phyloP scores from a whole-genome alignment of 306 rosid genomes.

The Rosa multiflora region DNA sequence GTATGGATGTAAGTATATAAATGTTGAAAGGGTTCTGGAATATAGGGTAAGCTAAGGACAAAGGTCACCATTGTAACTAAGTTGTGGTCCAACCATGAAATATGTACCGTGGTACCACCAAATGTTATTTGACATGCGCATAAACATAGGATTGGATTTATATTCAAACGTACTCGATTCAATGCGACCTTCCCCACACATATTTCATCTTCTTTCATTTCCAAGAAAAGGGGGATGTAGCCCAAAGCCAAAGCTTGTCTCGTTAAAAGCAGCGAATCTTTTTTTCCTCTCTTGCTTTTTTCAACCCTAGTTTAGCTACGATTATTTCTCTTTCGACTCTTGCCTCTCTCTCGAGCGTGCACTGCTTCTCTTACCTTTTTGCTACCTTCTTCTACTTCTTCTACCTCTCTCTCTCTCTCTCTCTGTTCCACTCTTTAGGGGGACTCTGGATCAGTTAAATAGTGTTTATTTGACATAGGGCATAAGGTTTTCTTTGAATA shows the following conservation, averaged over 20 bases:
- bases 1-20: background rate
- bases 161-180: background rate
- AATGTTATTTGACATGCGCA: background rate
- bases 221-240: constrained; percentile 60
- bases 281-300: background rate
- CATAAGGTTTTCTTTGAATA: background rate
- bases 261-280: constrained; percentile 65
- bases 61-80: background rate
- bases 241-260: constrained; percentile 49
- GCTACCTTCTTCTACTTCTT: background rate
- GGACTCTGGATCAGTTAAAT: background rate
- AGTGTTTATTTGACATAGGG: background rate
- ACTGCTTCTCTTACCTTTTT: background rate
- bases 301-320: background rate
- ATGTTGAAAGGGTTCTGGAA: background rate
- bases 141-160: constrained; percentile 41
- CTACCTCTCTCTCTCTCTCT: no score
- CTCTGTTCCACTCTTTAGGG: background rate
- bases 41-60: background rate
- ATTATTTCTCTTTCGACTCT: background rate
- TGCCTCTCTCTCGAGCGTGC: background rate
- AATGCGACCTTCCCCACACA: constrained; percentile 60
- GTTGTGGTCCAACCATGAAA: constrained; percentile 43
- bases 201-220: constrained; percentile 61
- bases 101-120: background rate